Percentiles rank a stretch among this genome's conserved stretches.
These are phyloP conservation scores for Angophora floribunda DNA, from an alignment of 345 rosid genomes.

Conservation along the genomic window DNA sequence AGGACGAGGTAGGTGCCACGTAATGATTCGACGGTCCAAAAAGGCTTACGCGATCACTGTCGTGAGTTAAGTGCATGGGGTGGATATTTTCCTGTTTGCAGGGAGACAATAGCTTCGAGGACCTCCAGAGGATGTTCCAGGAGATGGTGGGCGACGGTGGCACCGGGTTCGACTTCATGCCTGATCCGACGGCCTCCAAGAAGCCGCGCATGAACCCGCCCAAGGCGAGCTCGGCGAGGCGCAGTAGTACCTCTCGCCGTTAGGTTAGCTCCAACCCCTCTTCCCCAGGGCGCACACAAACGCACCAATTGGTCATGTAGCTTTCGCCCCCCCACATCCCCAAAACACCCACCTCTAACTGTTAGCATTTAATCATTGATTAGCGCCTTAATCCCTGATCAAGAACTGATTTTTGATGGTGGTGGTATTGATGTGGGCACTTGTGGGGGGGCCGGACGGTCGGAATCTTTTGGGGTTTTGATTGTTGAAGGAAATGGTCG, in stretches of 20 bases:
- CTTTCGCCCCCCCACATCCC: neutral
- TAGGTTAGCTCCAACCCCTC: neutral
- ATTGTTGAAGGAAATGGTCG: neutral
- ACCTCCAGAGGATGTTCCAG: conserved; percentile 77
- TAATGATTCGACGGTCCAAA: neutral
- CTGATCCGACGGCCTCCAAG: conserved; percentile 19
- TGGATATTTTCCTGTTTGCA: conserved; percentile 1
- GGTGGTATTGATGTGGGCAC: neutral
- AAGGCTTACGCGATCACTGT: neutral
- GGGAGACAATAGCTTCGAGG: conserved; percentile 74
- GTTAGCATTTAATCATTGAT: neutral
- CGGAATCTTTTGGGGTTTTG: neutral
- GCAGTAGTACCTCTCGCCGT: conserved; percentile 5
- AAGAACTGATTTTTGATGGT: neutral
- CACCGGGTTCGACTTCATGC: conserved; percentile 7
- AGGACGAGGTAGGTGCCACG: conserved; percentile 44
- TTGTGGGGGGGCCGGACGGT: neutral
- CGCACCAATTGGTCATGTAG: neutral
- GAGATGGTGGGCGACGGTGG: conserved; percentile 61
- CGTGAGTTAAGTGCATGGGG: neutral
- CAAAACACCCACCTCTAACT: neutral
- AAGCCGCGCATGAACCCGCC: conserved; percentile 31
- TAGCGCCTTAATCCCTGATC: neutral
- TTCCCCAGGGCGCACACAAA: neutral
- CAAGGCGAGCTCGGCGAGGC: conserved; percentile 25